phyloP scores from a whole-genome alignment of 176 grass and related monocot genomes.

The Aegilops speltoides region DNA sequence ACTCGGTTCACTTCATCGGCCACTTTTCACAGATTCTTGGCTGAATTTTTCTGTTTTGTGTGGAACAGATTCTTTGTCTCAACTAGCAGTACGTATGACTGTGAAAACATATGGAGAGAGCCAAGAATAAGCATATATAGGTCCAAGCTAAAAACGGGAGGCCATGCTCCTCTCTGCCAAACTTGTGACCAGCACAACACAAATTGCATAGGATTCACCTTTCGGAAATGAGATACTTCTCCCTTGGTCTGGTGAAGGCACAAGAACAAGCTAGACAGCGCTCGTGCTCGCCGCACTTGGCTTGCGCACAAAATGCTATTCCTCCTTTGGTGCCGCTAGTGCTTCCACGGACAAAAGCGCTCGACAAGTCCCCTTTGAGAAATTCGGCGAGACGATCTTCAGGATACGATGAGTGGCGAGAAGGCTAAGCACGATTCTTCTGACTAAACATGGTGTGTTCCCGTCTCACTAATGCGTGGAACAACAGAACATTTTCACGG shows the following conservation, averaged over 20 bases:
- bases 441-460: background rate
- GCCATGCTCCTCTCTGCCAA: background rate
- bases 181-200: background rate
- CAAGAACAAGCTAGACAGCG: background rate
- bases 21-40: background rate
- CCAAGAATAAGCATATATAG: background rate
- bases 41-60: no score
- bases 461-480: background rate
- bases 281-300: background rate
- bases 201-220: background rate
- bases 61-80: background rate
- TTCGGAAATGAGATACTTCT: background rate
- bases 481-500: background rate
- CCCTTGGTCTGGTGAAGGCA: background rate
- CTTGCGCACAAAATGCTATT: background rate
- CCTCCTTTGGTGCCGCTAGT: background rate
- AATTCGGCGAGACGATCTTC: no score
- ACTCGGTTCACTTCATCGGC: background rate
- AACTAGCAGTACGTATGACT: background rate
- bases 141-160: background rate
- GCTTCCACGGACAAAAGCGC: background rate
- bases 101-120: background rate
- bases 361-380: background rate
- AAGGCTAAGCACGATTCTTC: slow-evolving; percentile 13
- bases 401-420: background rate